phyloP scores from a whole-genome alignment of 352 stramenopile genomes.

The Phytophthora lateralis region DNA sequence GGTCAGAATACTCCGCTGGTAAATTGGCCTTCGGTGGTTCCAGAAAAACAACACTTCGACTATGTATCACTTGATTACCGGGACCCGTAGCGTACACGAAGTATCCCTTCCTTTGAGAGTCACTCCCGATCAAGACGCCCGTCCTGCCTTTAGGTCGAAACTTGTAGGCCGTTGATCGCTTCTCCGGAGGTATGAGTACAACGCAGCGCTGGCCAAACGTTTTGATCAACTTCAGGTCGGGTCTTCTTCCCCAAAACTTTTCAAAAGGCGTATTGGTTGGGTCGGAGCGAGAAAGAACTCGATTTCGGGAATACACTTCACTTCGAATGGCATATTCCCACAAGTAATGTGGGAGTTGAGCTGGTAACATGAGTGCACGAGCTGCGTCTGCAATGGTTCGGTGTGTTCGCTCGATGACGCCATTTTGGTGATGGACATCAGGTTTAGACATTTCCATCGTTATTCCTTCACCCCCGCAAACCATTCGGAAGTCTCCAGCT shows the following conservation, averaged over 20 bases:
- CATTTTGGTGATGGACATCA: conserved; percentile 13
- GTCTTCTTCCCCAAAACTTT: conserved; percentile 13
- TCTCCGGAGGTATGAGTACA: background rate
- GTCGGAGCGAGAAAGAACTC: background rate
- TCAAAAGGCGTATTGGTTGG: background rate
- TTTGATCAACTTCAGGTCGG: conserved; percentile 8
- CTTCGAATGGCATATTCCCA: conserved; percentile 18
- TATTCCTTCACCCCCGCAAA: conserved; percentile 6
- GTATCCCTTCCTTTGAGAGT: conserved; percentile 9
- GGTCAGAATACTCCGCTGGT: too few species aligned
- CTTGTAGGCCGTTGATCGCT: background rate
- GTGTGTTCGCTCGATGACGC: conserved; percentile 4
- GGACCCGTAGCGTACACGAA: conserved; percentile 12
- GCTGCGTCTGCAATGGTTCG: conserved; percentile 1
- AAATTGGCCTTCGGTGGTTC: background rate
- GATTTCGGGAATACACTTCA: background rate
- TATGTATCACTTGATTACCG: conserved; percentile 1
- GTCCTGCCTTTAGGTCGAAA: conserved; percentile 4
- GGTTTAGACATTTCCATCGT: conserved; percentile 6
- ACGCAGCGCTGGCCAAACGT: conserved; percentile 13
- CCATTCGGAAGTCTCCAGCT: background rate
- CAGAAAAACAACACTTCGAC: conserved; percentile 15
- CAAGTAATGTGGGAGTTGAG: conserved; percentile 6
- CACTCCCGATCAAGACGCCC: conserved; percentile 7
- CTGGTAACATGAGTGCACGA: conserved; percentile 1